phyloP scores from a whole-genome alignment of 2,329 filamentous ascomycete species.

The Gaeumannomyces sp. region DNA sequence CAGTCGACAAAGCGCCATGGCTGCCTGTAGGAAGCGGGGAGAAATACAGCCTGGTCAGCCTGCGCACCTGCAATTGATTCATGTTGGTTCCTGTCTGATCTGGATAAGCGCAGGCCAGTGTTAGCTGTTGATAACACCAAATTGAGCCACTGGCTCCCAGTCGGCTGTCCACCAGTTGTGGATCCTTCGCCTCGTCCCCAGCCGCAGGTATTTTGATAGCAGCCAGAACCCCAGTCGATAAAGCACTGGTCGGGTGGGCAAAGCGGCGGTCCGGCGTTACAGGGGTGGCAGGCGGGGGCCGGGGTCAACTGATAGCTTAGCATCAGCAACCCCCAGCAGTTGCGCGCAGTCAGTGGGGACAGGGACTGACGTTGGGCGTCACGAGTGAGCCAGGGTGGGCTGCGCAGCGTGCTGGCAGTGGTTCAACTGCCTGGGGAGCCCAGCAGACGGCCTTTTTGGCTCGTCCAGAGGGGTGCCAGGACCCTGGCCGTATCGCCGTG shows the following conservation, averaged over 20 bases:
- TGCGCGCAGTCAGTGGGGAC: not conserved
- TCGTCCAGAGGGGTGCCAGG: not conserved
- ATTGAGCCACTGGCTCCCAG: too few relatives aligned
- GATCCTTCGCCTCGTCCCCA: not conserved
- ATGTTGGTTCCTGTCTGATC: too few relatives aligned
- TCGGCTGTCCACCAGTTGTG: not conserved
- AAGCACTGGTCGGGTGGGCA: not conserved
- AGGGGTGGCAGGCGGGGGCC: not conserved
- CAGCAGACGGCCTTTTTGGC: not conserved
- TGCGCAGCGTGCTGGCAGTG: not conserved
- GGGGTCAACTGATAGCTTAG: conserved; percentile 9
- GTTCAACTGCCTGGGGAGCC: not conserved
- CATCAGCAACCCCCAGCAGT: not conserved
- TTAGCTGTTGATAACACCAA: not conserved
- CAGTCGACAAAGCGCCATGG: not conserved
- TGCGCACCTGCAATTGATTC: too few relatives aligned
- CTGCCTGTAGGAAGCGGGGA: not conserved
- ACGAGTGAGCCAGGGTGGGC: not conserved
- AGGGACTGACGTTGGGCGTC: conserved; percentile 3
- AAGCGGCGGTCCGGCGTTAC: not conserved
- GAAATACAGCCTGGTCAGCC: not conserved
- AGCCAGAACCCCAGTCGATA: not conserved
- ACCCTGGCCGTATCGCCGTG: not conserved
- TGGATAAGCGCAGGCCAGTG: too few relatives aligned
- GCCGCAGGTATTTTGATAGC: not conserved